phyloP scores from a whole-genome alignment of 1,284 basidiomycete species.

The Malassezia arunalokei region DNA sequence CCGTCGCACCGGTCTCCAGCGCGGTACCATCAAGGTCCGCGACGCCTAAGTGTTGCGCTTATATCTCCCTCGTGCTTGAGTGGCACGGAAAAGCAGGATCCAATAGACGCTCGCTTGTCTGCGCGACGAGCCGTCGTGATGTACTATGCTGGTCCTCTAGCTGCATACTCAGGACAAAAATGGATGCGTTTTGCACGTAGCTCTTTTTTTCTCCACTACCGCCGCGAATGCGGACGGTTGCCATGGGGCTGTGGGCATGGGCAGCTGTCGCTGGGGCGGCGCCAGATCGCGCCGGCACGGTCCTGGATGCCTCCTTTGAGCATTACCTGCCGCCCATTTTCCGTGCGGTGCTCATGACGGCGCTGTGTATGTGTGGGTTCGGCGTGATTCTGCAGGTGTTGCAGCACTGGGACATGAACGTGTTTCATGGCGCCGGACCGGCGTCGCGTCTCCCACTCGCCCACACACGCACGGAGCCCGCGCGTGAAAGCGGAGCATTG shows the following conservation, averaged over 20 bases:
- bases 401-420: constrained; percentile 26
- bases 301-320: constrained; percentile 22
- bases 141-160: constrained; percentile 10
- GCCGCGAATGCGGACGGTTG: neutral
- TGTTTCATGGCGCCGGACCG: constrained; percentile 18
- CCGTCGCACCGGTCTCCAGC: constrained; percentile 45
- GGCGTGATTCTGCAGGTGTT: constrained; percentile 27
- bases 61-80: neutral
- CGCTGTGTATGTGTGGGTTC: constrained; percentile 31
- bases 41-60: constrained; percentile 23
- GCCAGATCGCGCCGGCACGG: neutral
- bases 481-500: constrained; percentile 3
- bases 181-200: constrained; percentile 4
- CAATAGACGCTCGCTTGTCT: constrained; percentile 1
- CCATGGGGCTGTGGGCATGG: neutral
- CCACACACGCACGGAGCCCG: neutral
- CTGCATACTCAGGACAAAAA: constrained; percentile 8
- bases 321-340: constrained; percentile 38
- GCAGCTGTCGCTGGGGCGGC: neutral
- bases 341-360: constrained; percentile 36
- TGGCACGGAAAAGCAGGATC: constrained; percentile 5
- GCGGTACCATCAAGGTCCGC: constrained; percentile 44
- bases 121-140: constrained; percentile 6
- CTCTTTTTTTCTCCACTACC: neutral
- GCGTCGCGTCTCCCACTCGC: constrained; percentile 7